Evolutionary conservation across 768 basidiomycete species (phyloP), one percentile per base, ranked within the genome.

Genomic region (Hericium rajendrae): DNA sequence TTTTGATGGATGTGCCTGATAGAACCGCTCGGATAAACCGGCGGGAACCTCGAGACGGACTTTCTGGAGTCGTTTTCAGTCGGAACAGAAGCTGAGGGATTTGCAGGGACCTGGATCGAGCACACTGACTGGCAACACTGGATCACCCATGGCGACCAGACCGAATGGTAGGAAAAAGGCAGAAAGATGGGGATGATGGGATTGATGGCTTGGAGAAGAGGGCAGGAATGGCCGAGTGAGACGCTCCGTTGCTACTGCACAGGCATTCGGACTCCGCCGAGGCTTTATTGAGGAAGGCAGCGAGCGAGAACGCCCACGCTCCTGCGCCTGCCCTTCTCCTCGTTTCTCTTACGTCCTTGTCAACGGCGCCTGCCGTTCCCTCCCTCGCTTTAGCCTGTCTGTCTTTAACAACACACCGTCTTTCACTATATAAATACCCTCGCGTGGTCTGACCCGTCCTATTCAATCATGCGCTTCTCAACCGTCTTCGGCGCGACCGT

Each of bases 401-500:
- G 32, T 28, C 54, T n/a, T 39, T 46, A 37, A 26, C 43, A 39
- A 8, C 32, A 16, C 32, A 24, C 26, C 41, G 13, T 32, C 20
- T 40, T 28, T 43, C 16, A 13, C 26, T 39, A 24, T 16, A 51
- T 37, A 24, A 51, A 51, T 46, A 46, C 28, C 49, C 18, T 18
- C n/a, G 43, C 43, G 20, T 20, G 43, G 43, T 11, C 20, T 15
- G 16, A n/a, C 38, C 18, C 37, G n/a, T 32, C 37, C 37, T 22
- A 39, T 16, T 32, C 22, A 13, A 32, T 38, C 32, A 54, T 54
- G 54, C 54, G 54, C 32, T 26, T 32, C 40, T 43, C 43, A 15
- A 54, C 54, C 26, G 16, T 54, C 54, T 22, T 54, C 43, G 54
- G 54, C 18, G 54, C n/a, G 15, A 43, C 52, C 52, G 51, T 62